Base-by-base conservation (phyloP, 441 rosid genomes). In the Adansonia grandidieri region DNA sequence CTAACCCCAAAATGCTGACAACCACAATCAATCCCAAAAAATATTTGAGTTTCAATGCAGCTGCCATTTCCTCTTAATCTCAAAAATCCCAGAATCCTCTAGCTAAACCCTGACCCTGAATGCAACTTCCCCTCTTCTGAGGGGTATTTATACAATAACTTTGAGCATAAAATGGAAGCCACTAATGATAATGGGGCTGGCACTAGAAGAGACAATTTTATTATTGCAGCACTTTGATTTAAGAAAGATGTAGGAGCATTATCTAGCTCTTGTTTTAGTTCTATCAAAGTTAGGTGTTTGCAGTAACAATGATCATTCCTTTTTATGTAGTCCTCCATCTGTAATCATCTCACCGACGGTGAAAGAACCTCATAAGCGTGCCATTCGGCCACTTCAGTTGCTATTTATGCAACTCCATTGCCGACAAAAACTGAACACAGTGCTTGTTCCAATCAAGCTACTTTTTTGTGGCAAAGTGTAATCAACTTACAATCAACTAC, bases 1-100 rank as follows among this genome's bases (percentile, higher is more conserved):
- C 79, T 17, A 77, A 37, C 15, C 40, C 76, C 15, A 45, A 62
- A 63, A 81, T 13, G 56, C 75, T 73, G 44, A 76, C 24, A 20
- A 76, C 17, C 42, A 83, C 82, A 65, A 86, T 45, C 74, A 89
- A 73, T 3, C 83, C 88, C 15, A 86, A 11, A 54, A 89, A 47
- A 80, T 77, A 77, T 42, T 81, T 48, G 56, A 82, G 76, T 79
- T 85, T 86, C 73, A 76, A 45, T 19, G 86, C 54, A 74, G 69
- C 73, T 42, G 82, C 85, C 87, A 84, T 82, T 74, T 70, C 74
- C 66, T 69, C 53, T 65, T n/a, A n/a, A 10, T 51, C 17, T 50
- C 44, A 56, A 45, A 37, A 32, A 9, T 48, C 22, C 47, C 5
- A 28, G 4, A 11, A 56, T 58, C 40, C 24, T 40, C n/a, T 37